Base-by-base conservation (phyloP, 2,329 filamentous ascomycete species). In the Botryotinia convoluta region DNA sequence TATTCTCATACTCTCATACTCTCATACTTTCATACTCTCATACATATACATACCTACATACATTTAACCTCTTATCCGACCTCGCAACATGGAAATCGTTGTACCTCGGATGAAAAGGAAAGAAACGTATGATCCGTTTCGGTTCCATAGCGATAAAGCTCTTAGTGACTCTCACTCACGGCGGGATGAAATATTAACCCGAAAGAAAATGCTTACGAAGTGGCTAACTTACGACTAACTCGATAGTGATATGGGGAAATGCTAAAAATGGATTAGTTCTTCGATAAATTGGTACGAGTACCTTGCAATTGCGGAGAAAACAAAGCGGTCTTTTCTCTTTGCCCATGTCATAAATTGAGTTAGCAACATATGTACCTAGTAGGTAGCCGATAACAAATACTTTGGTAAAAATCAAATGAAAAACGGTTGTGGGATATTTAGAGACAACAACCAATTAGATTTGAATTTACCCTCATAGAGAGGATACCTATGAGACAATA, bases 231-330 rank as follows among this genome's bases (percentile, higher is more conserved):
- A n/a, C 48, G 12, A 51, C 48, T 51, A 51, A 51, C 48, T 51
- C 48, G 26, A 51, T 65, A 48, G 63, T 44, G 44, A 51, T 51
- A 51, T 67, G 63, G 63, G 63, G 63, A 51, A 67, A 54, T 67
- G 4, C 64, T 39, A 29, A 12, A 51, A 12, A 22, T 12, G 64
- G 64, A 39, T 39, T 67, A 67, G 64, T 8, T 63, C 22, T 12
- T 20, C 18, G 22, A 39, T 10, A 39, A 26, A n/a, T 35, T 22
- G 16, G 57, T 18, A 35, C 29, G 16, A 59, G 6, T 37, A n/a
- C 44, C 63, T 37, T 65, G 63, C 35, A 37, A 67, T 67, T 67
- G 64, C 64, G 64, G 64, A 67, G 64, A 67, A 67, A 67, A 48
- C 44, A 65, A 48, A 65, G 63, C 32, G 42, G 29, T 20, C 12